Evolutionary conservation across 371 early-diverging fungal species (phyloP), one percentile per base, ranked within the genome.

Genomic region (Saksenaea oblongispora): DNA sequence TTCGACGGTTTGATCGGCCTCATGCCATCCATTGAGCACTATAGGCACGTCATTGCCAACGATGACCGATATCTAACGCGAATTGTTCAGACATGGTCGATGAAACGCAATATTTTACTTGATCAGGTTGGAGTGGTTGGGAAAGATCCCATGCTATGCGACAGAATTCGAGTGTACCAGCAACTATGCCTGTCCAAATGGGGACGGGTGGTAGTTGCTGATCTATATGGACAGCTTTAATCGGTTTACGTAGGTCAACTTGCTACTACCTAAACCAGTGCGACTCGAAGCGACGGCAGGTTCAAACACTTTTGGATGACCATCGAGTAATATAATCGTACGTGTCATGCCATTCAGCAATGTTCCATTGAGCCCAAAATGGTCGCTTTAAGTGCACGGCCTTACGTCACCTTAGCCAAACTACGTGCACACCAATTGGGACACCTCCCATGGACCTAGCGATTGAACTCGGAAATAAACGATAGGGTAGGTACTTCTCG

Each of bases 121-220:
- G 42, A 28, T 24, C 26, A 3, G 17, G 18, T 24, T 26, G 59
- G 41, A 59, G 26, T 3, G 41, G 58, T 7, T 47, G 51, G 10
- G n/a, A 28, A 15, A 71, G 54, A 34, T 60, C 69, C 76, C 76
- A 76, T 37, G 54, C 69, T 47, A 73, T 66, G 10, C 76, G 61
- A 65, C 76, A 76, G 44, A 71, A 67, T 35, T 73, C 73, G 5
- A 73, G 59, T 1, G 76, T 62, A 5, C 73, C 57, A 35, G 70
- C 65, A 2, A 76, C 76, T 69, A 76, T 76, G 47, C 69, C 66
- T n/a, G 73, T 54, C 76, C 76, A 76, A 39, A 70, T 34, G 17
- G 76, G 76, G 28, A 68, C 61, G 4, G 68, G 69, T 39, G 76
- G 76, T 8, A 75, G 53, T 9, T 72, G 53, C 54, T 63, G 65